Evolutionary conservation across 1,284 basidiomycete genomes (phyloP).

Genomic region (Mycena citricolor): DNA sequence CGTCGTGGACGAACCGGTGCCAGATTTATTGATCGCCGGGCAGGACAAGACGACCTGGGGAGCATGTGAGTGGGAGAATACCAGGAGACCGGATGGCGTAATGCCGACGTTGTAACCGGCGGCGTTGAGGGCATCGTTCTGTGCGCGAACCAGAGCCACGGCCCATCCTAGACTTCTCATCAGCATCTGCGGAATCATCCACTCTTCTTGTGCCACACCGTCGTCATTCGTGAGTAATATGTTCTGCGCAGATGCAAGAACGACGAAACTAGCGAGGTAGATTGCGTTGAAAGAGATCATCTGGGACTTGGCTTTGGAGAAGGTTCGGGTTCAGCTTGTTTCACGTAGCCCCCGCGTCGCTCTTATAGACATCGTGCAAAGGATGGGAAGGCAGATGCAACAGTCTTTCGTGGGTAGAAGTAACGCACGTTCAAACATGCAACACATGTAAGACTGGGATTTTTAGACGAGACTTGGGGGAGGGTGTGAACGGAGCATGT

Average conservation of each 20-base stretch:
- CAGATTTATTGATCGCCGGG: conserved; percentile 44
- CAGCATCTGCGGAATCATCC: background rate
- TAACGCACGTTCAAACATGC: too few species aligned
- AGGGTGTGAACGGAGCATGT: too few species aligned
- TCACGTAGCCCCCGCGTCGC: too few species aligned
- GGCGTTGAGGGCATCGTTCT: conserved; percentile 34
- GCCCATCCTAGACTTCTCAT: conserved; percentile 41
- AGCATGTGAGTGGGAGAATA: background rate
- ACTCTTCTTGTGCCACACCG: conserved; percentile 25
- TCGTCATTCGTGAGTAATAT: conserved; percentile 48
- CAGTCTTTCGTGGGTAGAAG: too few species aligned
- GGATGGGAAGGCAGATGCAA: too few species aligned
- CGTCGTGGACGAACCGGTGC: conserved; percentile 38
- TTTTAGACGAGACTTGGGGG: too few species aligned
- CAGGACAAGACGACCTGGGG: conserved; percentile 41
- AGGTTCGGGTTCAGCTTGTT: too few species aligned
- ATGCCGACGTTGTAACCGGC: conserved; percentile 36
- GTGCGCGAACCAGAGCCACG: conserved; percentile 40
- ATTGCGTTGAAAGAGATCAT: too few species aligned
- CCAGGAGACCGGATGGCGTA: background rate
- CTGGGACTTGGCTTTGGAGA: too few species aligned
- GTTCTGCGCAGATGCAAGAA: conserved; percentile 21
- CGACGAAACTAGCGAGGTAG: too few species aligned
- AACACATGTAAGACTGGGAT: too few species aligned
- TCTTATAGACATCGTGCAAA: too few species aligned